Evolutionary conservation across 2,329 filamentous ascomycete species (phyloP), one percentile per base, ranked within the genome.

Genomic region (Neoarthrinium moseri): DNA sequence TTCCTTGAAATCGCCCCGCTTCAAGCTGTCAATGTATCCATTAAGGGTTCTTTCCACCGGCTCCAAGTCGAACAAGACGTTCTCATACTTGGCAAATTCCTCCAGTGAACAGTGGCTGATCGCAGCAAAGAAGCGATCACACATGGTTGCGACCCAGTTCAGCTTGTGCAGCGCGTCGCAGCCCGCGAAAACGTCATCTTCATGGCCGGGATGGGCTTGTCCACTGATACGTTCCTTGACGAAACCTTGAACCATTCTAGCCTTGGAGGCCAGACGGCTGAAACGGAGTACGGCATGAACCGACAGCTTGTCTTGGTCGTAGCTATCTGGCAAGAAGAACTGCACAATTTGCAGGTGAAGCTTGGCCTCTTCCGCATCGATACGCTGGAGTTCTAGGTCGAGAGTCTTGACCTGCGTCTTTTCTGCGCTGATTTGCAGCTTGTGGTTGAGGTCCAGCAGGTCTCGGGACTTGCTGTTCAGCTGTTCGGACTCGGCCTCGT

Each of bases 401-500:
- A 99, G 95, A 0, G 91, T 91, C 72, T 96, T 97, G 59, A 89
- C 85, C 64, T 96, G 92, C 3, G 92, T 87, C 72, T 96, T 96
- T 32, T 90, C 81, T 10, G 91, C 91, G 11, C 91, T 95, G 46
- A 88, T 81, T 61, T 96, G 92, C 34, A 99, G 78, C 69, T 95
- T 95, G 78, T 92, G 81, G 66, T 97, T 97, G 36, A 99, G 78
- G 60, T 99, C 92, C 81, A 96, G 88, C 86, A 99, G 95, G 44
- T 92, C 91, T 51, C 91, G 83, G 35, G 92, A 95, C 51, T 90
- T 87, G 57, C 82, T 88, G 53, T 86, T 91, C 45, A 97, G 81
- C 64, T 97, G 90, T 63, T 91, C 91, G 1, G 92, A 91, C 64
- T 97, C 91, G 13, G 86, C 86, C 65, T 97, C 94, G 1, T 91